Conservation (phyloP, 208 protist species). For the Angomonas deanei region DNA sequence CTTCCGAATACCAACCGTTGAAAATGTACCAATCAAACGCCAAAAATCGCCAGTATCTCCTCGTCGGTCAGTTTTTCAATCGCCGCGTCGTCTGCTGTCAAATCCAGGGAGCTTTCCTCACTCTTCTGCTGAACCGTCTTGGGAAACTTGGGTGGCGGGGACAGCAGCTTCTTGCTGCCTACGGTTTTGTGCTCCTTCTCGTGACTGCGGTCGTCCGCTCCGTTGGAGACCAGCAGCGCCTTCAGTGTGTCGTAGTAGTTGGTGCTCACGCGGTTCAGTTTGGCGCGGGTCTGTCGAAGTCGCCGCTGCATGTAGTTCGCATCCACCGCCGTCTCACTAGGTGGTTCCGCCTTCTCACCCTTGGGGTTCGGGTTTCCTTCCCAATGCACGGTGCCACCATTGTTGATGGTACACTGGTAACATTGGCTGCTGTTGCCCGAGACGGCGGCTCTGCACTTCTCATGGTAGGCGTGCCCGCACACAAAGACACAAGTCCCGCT, state of each 20-base stretch:
- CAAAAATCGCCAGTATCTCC: conserved; percentile 74
- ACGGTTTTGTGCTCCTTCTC: background rate
- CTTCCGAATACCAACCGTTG: too few species aligned
- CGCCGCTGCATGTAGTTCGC: background rate
- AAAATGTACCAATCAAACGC: too few species aligned
- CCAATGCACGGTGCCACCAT: background rate
- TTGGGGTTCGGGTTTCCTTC: background rate
- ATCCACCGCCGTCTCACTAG: background rate
- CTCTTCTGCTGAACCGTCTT: background rate
- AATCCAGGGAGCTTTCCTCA: background rate
- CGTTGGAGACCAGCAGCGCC: background rate
- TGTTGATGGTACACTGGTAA: background rate
- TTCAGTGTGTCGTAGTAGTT: conserved; percentile 3
- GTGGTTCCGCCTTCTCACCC: background rate
- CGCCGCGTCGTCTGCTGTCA: conserved; percentile 2
- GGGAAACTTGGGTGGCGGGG: background rate
- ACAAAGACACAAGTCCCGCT: conserved; percentile 48
- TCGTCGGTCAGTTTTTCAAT: conserved; percentile 49
- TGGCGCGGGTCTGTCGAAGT: conserved; percentile 7
- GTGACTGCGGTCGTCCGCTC: background rate
- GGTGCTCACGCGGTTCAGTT: background rate
- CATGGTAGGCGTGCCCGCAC: conserved; percentile 79
- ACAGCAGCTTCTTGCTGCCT: background rate
- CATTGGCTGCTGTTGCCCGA: background rate
- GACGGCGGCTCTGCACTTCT: conserved; percentile 17